Evolutionary conservation across 306 rosid genomes (phyloP).

Genomic region (Lathyrus aphaca): DNA sequence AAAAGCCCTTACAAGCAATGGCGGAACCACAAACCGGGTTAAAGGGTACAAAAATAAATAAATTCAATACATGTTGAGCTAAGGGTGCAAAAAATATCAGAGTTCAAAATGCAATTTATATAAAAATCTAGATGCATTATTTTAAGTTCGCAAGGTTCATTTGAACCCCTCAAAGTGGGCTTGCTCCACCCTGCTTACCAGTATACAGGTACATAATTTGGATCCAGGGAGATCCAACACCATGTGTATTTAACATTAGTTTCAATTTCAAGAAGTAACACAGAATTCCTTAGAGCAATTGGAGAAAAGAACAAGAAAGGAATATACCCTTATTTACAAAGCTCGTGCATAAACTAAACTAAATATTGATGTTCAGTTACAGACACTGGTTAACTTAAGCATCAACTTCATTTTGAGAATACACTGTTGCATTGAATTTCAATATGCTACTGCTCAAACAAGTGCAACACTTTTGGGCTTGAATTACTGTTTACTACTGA

Average conservation of each 20-base stretch:
- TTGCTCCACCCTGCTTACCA: too few relatives aligned
- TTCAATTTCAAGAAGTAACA: constrained; percentile 13
- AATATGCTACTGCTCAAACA: constrained; percentile 33
- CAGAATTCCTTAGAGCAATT: constrained; percentile 24
- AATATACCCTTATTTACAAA: background rate
- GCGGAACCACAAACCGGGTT: too few relatives aligned
- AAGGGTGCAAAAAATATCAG: too few relatives aligned
- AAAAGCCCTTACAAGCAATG: background rate
- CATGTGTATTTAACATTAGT: constrained; percentile 7
- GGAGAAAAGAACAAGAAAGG: background rate
- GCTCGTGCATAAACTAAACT: constrained; percentile 10
- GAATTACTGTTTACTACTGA: constrained; percentile 12
- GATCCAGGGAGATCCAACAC: constrained; percentile 21
- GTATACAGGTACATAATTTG: too few relatives aligned
- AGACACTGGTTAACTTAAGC: constrained; percentile 3
- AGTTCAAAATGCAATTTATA: too few relatives aligned
- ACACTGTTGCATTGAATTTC: constrained; percentile 16
- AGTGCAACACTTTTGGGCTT: constrained; percentile 1
- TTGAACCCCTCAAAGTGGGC: too few relatives aligned
- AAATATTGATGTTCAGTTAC: background rate
- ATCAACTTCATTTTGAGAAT: constrained; percentile 16
- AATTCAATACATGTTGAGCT: too few relatives aligned
- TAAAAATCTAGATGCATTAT: too few relatives aligned
- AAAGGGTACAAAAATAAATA: too few relatives aligned
- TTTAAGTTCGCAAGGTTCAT: too few relatives aligned